Evolutionary conservation across 495 filamentous ascomycete genomes (phyloP).

Genomic region (Alectoria sarmentosa): DNA sequence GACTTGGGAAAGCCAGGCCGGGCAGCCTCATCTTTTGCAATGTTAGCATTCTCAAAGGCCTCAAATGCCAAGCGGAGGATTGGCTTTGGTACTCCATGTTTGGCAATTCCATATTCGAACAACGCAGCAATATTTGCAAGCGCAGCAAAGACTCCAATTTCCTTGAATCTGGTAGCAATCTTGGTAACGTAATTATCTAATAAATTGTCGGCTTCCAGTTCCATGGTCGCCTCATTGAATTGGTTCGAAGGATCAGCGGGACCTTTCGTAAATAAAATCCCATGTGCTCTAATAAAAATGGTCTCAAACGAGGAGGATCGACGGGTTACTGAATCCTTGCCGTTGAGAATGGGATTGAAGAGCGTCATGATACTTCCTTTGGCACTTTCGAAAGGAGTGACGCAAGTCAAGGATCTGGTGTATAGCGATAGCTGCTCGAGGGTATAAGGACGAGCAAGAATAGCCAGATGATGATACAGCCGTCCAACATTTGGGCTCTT

Average conservation of each 20-base stretch:
- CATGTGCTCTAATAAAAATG: constrained; percentile 58
- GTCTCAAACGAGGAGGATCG: constrained; percentile 41
- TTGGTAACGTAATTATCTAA: constrained; percentile 55
- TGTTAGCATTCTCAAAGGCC: not conserved
- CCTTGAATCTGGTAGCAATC: constrained; percentile 53
- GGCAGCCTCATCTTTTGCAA: constrained; percentile 11
- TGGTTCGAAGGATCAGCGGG: constrained; percentile 29
- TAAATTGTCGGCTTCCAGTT: constrained; percentile 39
- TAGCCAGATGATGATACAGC: constrained; percentile 79
- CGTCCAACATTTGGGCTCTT: constrained; percentile 62
- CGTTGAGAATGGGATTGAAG: constrained; percentile 57
- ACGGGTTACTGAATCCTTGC: constrained; percentile 31
- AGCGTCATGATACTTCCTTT: constrained; percentile 64
- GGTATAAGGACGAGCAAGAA: constrained; percentile 66
- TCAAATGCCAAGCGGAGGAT: constrained; percentile 19
- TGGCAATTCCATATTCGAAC: constrained; percentile 47
- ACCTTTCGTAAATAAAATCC: constrained; percentile 54
- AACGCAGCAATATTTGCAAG: constrained; percentile 48
- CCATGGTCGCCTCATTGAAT: constrained; percentile 40
- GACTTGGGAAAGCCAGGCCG: not conserved
- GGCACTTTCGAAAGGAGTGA: constrained; percentile 51
- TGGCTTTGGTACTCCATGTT: constrained; percentile 13
- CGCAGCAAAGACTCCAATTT: constrained; percentile 50
- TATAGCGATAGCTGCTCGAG: constrained; percentile 75
- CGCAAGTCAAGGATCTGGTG: constrained; percentile 42